Percentiles rank a stretch among this genome's conserved stretches.
Evolutionary conservation across 2,329 filamentous ascomycete genomes (phyloP).

Genomic region (Fusarium mangiferae): DNA sequence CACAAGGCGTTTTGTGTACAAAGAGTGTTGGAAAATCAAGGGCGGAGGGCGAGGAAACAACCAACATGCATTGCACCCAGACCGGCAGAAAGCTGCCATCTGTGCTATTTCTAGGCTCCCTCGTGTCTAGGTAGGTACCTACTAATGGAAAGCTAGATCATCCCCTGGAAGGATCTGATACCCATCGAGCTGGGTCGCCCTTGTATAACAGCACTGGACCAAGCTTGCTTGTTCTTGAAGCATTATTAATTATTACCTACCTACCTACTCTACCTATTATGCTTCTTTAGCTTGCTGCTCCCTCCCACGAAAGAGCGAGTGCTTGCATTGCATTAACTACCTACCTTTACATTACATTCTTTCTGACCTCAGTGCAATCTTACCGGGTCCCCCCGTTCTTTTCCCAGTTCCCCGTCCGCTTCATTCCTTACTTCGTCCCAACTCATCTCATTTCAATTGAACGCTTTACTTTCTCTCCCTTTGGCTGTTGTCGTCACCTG

Average conservation of each 20-base stretch:
- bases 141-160: neutral
- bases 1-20: conserved; percentile 4
- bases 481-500: conserved; percentile 25
- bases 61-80: neutral
- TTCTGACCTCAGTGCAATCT: conserved; percentile 31
- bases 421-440: conserved; percentile 29
- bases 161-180: conserved; percentile 19
- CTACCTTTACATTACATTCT: conserved; percentile 20
- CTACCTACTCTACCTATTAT: neutral
- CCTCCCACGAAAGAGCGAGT: neutral
- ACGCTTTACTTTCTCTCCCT: conserved; percentile 16
- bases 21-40: neutral
- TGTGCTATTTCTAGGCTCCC: neutral
- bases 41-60: neutral
- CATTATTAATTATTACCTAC: neutral
- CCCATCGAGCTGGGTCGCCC: conserved; percentile 36
- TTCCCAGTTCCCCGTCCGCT: conserved; percentile 17
- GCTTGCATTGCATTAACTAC: conserved; percentile 8
- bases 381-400: conserved; percentile 33
- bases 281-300: conserved; percentile 17
- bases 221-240: neutral
- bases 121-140: neutral
- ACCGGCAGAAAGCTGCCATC: neutral
- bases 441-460: conserved; percentile 35
- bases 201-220: conserved; percentile 7